Base-by-base conservation (phyloP, 176 grass and related monocot genomes). In the Zizania latifolia region DNA sequence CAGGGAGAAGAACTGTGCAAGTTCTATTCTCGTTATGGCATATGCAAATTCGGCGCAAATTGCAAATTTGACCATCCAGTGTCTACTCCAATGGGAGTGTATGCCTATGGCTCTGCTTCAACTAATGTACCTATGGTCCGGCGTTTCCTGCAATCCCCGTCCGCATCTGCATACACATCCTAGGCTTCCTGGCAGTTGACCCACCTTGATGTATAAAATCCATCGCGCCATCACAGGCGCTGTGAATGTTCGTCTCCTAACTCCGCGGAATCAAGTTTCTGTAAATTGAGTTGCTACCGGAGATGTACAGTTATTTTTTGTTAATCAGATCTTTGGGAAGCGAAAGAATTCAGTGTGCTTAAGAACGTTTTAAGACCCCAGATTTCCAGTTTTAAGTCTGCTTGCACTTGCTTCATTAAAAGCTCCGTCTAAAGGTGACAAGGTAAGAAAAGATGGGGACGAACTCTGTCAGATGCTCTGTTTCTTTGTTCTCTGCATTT, bases 11-110 rank as follows among this genome's bases (percentile, higher is more conserved):
- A 80, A 21, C 38, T 92, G 12, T 99, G 96, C 87, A 92, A 92
- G 79, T 99, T 99, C 70, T 95, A 95, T 65, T 95, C 91, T n/a
- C 86, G 89, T 50, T 99, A 99, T 21, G 96, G 96, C 77, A 99
- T 99, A 56, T 99, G 96, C 84, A 99, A 99, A 64, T 99, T 99
- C 3, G 96, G 96, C 2, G 76, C 81, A 55, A 94, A 99, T 68
- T 99, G 96, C 83, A 99, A 95, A 88, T 99, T 95, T 70, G 89
- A 99, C 70, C 96, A 99, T 55, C 96, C 96, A 15, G 84, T 99
- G 91, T 71, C 84, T 56, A 33, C 95, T 78, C 95, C 89, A 13
- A 88, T 92, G 79, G 96, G 92, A 38, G 39, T 99, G 5, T 92
- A 90, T 23, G 81, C 92, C 1, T 99, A 90, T 27, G 81, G 89